Conservation (phyloP, 441 rosid species). For the Populus hybrid region DNA sequence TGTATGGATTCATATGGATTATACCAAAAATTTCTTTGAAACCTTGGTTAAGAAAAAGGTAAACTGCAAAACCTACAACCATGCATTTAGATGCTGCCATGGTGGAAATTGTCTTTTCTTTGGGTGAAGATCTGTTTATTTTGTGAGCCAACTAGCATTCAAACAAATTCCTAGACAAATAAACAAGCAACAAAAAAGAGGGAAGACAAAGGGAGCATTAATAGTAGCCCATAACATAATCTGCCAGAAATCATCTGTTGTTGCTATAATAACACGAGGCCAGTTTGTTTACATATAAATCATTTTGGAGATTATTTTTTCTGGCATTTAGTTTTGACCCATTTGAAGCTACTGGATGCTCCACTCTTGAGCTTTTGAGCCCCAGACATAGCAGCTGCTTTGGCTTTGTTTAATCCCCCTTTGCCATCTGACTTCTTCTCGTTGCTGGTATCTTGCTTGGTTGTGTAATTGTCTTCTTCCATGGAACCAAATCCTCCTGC, state of each 20-base stretch:
- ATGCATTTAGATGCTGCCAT: neutral
- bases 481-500: constrained; percentile 77
- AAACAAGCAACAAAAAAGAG: neutral
- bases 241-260: neutral
- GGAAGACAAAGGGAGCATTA: neutral
- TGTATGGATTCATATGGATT: no score
- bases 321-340: constrained; percentile 59
- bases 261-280: neutral
- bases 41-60: no score
- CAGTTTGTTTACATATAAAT: neutral
- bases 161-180: neutral
- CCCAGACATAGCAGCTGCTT: constrained; percentile 32
- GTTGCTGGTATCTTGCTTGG: constrained; percentile 29
- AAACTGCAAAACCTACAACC: no score
- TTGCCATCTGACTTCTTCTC: constrained; percentile 38
- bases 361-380: constrained; percentile 41
- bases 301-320: constrained; percentile 33
- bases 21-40: no score
- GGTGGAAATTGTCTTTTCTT: neutral
- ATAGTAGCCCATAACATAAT: neutral
- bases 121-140: neutral
- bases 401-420: constrained; percentile 39
- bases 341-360: constrained; percentile 48
- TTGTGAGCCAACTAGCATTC: neutral
- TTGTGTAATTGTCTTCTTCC: constrained; percentile 30